Conservation (phyloP, 2,329 filamentous ascomycete genomes). For the Phyllosticta citriasiana region DNA sequence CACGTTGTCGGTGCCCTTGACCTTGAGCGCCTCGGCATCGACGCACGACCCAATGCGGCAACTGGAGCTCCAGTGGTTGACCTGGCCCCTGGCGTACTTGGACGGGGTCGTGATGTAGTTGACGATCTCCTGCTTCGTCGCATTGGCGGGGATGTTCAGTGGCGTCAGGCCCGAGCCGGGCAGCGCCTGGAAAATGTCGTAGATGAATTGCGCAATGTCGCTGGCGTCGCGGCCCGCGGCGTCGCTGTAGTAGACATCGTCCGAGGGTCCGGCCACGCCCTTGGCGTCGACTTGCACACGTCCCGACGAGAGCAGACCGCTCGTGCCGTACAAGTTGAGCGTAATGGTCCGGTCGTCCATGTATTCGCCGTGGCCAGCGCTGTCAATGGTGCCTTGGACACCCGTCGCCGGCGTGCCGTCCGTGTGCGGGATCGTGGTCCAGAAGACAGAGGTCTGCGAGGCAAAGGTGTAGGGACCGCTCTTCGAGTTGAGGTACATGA, state of each 20-base stretch:
- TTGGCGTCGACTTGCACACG: constrained; percentile 37
- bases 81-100: constrained; percentile 39
- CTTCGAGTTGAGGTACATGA: constrained; percentile 38
- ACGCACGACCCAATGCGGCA: constrained; percentile 44
- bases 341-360: constrained; percentile 40
- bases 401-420: constrained; percentile 30
- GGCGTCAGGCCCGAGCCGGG: constrained; percentile 34
- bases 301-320: constrained; percentile 41
- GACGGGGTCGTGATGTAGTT: constrained; percentile 41
- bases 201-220: constrained; percentile 42
- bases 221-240: constrained; percentile 33
- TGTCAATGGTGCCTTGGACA: constrained; percentile 45
- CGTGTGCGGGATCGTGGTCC: constrained; percentile 35
- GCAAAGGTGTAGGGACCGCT: constrained; percentile 46
- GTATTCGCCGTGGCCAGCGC: constrained; percentile 34
- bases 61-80: constrained; percentile 46
- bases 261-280: constrained; percentile 33
- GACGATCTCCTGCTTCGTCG: constrained; percentile 39
- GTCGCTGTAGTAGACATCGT: constrained; percentile 35
- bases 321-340: constrained; percentile 48
- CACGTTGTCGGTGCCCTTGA: constrained; percentile 41
- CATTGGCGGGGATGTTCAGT: constrained; percentile 38
- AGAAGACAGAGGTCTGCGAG: constrained; percentile 44
- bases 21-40: constrained; percentile 34
- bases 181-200: constrained; percentile 40